A percentile compares a stretch with the other conserved stretches of the same genome.
Conservation (phyloP, 148 eudicot genomes). For the Beta vulgaris region DNA sequence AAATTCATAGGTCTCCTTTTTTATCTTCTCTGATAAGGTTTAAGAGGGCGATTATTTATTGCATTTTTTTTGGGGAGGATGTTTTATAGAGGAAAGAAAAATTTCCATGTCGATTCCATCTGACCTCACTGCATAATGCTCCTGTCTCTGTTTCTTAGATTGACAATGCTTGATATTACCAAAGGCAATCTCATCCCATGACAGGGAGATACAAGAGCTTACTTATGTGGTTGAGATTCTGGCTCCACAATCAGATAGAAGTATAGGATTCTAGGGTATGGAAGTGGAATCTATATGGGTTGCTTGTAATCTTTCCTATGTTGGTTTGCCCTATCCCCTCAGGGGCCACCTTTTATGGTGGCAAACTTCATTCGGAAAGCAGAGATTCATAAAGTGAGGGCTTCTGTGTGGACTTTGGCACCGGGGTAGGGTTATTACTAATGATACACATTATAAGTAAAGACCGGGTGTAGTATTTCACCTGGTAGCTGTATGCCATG, state of each 20-base stretch:
- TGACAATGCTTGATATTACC: neutral
- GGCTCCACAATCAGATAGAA: neutral
- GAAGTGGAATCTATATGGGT: neutral
- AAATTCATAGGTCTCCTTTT: no score
- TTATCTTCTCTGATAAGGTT: neutral
- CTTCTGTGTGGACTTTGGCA: neutral
- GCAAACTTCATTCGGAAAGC: no score
- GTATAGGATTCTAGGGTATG: neutral
- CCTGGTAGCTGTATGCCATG: neutral
- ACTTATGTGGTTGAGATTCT: neutral
- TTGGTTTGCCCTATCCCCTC: neutral
- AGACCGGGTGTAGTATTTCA: neutral
- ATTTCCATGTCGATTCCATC: neutral
- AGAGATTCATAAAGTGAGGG: no score
- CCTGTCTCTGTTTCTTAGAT: neutral
- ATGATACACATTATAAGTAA: neutral
- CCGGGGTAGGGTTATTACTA: neutral
- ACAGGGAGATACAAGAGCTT: neutral
- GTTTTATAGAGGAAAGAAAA: neutral
- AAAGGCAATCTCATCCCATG: neutral
- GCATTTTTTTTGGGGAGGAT: neutral
- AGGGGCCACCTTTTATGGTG: neutral
- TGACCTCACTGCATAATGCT: neutral
- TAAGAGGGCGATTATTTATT: neutral
- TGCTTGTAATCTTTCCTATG: neutral